Conservation (phyloP, 345 rosid genomes). For the Eucalyptus sideroxylon region DNA sequence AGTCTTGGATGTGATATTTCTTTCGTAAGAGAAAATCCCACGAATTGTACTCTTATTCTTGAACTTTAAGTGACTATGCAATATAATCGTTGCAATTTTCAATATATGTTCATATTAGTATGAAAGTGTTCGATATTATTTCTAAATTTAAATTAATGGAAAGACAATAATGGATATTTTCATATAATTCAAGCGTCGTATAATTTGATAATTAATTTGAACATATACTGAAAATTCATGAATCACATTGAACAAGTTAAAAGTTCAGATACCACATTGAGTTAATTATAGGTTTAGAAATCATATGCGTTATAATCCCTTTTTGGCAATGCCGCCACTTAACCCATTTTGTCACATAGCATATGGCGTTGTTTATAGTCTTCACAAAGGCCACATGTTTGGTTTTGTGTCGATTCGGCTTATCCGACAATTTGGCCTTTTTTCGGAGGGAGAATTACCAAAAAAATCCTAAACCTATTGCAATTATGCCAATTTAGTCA, state of each 20-base stretch:
- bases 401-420: not conserved
- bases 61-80: too few species aligned
- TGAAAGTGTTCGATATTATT: too few species aligned
- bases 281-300: rapidly evolving
- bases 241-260: rapidly evolving
- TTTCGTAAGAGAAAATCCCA: not conserved
- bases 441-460: not conserved
- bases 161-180: rapidly evolving
- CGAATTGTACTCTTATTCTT: too few species aligned
- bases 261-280: rapidly evolving
- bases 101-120: too few species aligned
- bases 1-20: not conserved
- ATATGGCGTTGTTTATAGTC: rapidly evolving
- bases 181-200: rapidly evolving
- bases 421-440: rapidly evolving
- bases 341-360: not conserved
- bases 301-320: not conserved
- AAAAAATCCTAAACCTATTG: too few species aligned
- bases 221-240: rapidly evolving
- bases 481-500: too few species aligned
- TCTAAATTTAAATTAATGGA: too few species aligned
- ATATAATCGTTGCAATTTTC: too few species aligned
- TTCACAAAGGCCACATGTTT: rapidly evolving
- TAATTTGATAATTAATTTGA: rapidly evolving
- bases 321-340: not conserved